Evolutionary conservation across 2,329 filamentous ascomycete species (phyloP).

Genomic region (Fusarium guadeloupense): DNA sequence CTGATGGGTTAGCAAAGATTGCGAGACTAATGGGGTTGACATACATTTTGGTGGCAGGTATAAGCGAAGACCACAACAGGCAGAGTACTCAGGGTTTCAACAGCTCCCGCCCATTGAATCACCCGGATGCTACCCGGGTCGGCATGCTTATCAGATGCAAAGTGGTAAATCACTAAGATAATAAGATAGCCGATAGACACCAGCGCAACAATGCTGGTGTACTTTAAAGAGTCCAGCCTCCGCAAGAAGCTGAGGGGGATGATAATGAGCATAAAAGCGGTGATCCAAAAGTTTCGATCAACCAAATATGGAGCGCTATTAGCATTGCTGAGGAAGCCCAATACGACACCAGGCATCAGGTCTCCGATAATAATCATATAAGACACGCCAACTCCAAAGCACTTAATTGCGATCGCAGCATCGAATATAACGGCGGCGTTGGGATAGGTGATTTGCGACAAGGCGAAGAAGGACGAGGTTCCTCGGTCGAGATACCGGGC

Average conservation of each 20-base stretch:
- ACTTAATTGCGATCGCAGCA: slow-evolving; percentile 94
- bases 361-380: slow-evolving; percentile 99
- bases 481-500: slow-evolving; percentile 92
- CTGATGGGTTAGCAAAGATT: slow-evolving; percentile 53
- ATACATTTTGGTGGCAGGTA: slow-evolving; percentile 96
- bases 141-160: slow-evolving; percentile 78
- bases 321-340: slow-evolving; percentile 76
- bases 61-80: slow-evolving; percentile 99
- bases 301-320: slow-evolving; percentile 75
- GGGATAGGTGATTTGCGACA: slow-evolving; percentile 96
- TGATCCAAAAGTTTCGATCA: slow-evolving; percentile 97
- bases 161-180: slow-evolving; percentile 92
- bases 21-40: slow-evolving; percentile 34
- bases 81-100: slow-evolving; percentile 83
- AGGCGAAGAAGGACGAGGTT: slow-evolving; percentile 90
- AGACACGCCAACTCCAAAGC: slow-evolving; percentile 95
- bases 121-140: slow-evolving; percentile 79
- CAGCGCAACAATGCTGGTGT: slow-evolving; percentile 91
- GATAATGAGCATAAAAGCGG: slow-evolving; percentile 94
- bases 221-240: slow-evolving; percentile 93
- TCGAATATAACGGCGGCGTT: slow-evolving; percentile 97
- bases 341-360: slow-evolving; percentile 92
- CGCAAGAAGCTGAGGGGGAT: slow-evolving; percentile 94
- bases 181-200: slow-evolving; percentile 95
- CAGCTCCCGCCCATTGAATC: slow-evolving; percentile 80